Conservation (phyloP, 495 filamentous ascomycete species). For the Hypoxylon subgilvum region DNA sequence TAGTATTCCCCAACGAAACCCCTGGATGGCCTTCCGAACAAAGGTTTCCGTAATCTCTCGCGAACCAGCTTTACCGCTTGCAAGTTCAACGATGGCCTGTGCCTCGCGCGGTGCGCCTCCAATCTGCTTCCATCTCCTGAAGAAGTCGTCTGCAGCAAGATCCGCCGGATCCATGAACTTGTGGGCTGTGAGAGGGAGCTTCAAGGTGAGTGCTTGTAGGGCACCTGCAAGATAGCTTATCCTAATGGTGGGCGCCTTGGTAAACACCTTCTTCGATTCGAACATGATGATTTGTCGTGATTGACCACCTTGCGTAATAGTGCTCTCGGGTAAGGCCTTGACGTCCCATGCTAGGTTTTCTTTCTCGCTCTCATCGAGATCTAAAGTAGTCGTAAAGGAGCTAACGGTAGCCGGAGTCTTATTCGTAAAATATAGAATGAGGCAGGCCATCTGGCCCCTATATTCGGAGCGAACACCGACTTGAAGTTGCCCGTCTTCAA, state of each 20-base stretch:
- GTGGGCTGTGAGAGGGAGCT: conserved; percentile 85
- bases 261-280: conserved; percentile 80
- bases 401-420: conserved; percentile 81
- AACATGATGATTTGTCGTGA: conserved; percentile 95
- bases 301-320: conserved; percentile 74
- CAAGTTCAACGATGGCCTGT: conserved; percentile 79
- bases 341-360: conserved; percentile 77
- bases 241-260: conserved; percentile 85
- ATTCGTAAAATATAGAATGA: conserved; percentile 95
- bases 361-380: conserved; percentile 73
- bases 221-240: conserved; percentile 94
- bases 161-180: conserved; percentile 95
- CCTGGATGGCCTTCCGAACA: conserved; percentile 70
- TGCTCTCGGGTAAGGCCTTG: conserved; percentile 86
- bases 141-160: conserved; percentile 88
- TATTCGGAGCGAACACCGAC: conserved; percentile 93
- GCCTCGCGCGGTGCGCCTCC: conserved; percentile 84
- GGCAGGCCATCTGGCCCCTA: conserved; percentile 87
- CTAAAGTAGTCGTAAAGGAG: conserved; percentile 92
- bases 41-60: conserved; percentile 61
- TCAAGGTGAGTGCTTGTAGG: conserved; percentile 88
- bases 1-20: conserved; percentile 87
- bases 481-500: conserved; percentile 93
- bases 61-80: conserved; percentile 57
- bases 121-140: conserved; percentile 98